These are phyloP conservation scores for Aspergillus awamori DNA, from an alignment of 2,329 filamentous ascomycete species.

Conservation along the genomic window DNA sequence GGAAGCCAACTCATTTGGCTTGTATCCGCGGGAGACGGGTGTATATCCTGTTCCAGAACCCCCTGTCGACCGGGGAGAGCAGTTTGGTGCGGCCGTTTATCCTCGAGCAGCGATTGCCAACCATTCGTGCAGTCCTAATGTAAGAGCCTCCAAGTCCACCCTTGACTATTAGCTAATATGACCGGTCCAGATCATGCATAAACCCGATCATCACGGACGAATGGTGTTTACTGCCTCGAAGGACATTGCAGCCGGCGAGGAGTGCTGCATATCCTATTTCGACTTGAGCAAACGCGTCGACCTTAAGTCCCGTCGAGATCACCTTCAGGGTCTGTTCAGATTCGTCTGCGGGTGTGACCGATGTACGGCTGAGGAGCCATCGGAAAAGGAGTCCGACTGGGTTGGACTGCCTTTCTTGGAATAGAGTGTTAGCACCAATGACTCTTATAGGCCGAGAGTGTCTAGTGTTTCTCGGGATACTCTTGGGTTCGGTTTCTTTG, in stretches of 20 bases:
- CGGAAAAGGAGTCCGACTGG: constrained; percentile 5
- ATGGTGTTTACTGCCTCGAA: constrained; percentile 36
- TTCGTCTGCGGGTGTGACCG: constrained; percentile 33
- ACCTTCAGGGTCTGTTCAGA: constrained; percentile 31
- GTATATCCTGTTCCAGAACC: constrained; percentile 4
- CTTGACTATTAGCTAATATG: background rate
- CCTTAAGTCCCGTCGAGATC: constrained; percentile 26
- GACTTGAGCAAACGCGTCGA: constrained; percentile 28
- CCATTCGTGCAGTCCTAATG: constrained; percentile 27
- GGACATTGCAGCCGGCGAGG: constrained; percentile 33
- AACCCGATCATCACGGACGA: constrained; percentile 31
- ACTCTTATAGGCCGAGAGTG: no score
- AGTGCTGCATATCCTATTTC: constrained; percentile 41
- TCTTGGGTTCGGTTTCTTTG: no score
- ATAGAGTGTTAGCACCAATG: background rate
- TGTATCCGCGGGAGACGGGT: constrained; percentile 23
- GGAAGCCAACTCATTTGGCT: constrained; percentile 26
- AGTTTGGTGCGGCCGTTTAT: constrained; percentile 26
- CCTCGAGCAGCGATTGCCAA: constrained; percentile 25
- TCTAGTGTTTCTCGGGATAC: no score
- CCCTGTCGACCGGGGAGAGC: constrained; percentile 18
- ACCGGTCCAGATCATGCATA: constrained; percentile 30
- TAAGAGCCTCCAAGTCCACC: background rate
- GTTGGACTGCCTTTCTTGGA: constrained; percentile 4
- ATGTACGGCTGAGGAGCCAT: constrained; percentile 28